These are phyloP conservation scores for Moesziomyces parantarcticus DNA, from an alignment of 1,284 basidiomycete species.

Conservation along the genomic window DNA sequence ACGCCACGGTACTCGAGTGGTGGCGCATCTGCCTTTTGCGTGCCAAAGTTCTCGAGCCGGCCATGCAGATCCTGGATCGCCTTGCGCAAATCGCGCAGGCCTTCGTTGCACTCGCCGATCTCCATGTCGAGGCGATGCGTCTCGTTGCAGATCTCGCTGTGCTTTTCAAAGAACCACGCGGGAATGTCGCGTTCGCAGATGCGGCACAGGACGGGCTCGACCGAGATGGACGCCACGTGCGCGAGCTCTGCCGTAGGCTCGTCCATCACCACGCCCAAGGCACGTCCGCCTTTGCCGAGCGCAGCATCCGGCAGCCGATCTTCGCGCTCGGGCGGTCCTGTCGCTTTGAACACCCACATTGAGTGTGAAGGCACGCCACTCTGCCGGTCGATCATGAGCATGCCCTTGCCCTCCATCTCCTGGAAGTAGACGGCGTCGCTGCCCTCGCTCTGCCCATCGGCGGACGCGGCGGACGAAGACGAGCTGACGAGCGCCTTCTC, in stretches of 20 bases:
- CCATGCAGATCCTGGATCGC: constrained; percentile 70
- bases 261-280: constrained; percentile 30
- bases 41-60: constrained; percentile 46
- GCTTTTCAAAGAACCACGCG: constrained; percentile 99
- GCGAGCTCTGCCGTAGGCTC: constrained; percentile 38
- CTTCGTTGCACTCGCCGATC: constrained; percentile 92
- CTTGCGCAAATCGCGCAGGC: constrained; percentile 83
- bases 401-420: constrained; percentile 96
- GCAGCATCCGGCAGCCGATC: constrained; percentile 40
- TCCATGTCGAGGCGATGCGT: constrained; percentile 96
- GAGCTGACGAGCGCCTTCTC: constrained; percentile 66
- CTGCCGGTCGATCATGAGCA: constrained; percentile 95
- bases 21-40: constrained; percentile 15
- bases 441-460: constrained; percentile 64
- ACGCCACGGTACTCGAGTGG: constrained; percentile 84
- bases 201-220: constrained; percentile 90
- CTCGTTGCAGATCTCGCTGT: constrained; percentile 98
- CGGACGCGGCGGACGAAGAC: constrained; percentile 68
- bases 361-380: constrained; percentile 89
- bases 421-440: constrained; percentile 74
- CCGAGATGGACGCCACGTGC: constrained; percentile 57
- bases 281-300: constrained; percentile 38
- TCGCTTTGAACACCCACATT: constrained; percentile 98
- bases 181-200: constrained; percentile 98
- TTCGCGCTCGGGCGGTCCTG: constrained; percentile 68